phyloP scores from a whole-genome alignment of 1,284 basidiomycete species.

The Neonothopanus nambi region DNA sequence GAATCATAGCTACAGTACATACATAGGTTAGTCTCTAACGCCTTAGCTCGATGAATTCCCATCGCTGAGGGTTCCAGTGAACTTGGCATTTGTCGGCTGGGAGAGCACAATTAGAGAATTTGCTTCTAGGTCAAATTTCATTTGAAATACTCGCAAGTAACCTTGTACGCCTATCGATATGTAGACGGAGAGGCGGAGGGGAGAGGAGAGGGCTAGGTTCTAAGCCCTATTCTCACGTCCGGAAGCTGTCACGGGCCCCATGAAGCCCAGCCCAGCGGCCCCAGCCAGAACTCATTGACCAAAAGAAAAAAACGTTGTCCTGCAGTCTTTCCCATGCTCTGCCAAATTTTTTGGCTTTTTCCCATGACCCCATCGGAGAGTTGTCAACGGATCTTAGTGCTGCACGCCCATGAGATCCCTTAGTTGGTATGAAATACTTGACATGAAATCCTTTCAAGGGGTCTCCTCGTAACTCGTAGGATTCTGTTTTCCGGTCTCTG shows the following conservation, averaged over 20 bases:
- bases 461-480: no score
- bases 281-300: background rate
- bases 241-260: background rate
- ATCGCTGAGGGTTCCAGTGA: no score
- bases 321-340: conserved; percentile 14
- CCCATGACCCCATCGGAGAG: conserved; percentile 13
- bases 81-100: no score
- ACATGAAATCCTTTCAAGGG: no score
- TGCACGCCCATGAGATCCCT: background rate
- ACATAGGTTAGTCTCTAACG: no score
- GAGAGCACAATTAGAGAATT: no score
- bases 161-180: no score
- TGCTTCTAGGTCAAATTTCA: no score
- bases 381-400: conserved; percentile 11
- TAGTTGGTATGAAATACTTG: background rate
- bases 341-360: conserved; percentile 9
- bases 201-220: background rate
- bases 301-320: background rate
- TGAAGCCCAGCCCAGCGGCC: background rate
- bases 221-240: background rate
- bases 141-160: no score
- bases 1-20: no score
- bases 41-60: no score
- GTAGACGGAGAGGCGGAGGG: background rate
- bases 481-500: no score